A percentile compares a stretch with the other conserved stretches of the same genome.
These are phyloP conservation scores for Verticillium nonalfalfae DNA, from an alignment of 2,329 filamentous ascomycete species.

Conservation along the genomic window DNA sequence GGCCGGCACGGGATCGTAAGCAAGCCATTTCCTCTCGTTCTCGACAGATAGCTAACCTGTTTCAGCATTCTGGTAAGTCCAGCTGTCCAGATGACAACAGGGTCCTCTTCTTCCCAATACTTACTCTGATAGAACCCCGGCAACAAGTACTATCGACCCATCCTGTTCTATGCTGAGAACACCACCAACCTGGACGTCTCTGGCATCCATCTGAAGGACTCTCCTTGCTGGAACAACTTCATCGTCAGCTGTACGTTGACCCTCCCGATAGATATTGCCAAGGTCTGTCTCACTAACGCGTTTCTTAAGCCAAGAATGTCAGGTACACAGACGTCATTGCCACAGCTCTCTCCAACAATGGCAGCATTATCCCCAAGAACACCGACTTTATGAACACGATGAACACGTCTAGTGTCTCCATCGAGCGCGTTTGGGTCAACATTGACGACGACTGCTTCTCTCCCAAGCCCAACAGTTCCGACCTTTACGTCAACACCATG, in stretches of 20 bases:
- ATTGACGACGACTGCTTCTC: constrained; percentile 57
- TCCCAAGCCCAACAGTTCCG: constrained; percentile 52
- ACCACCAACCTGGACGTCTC: constrained; percentile 51
- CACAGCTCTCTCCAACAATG: constrained; percentile 42
- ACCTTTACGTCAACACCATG: constrained; percentile 52
- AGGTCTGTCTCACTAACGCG: neutral
- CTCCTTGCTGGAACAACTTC: constrained; percentile 60
- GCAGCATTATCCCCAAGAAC: constrained; percentile 45
- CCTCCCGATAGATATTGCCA: neutral
- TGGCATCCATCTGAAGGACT: constrained; percentile 54
- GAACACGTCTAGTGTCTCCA: constrained; percentile 46
- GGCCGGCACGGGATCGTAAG: constrained; percentile 16
- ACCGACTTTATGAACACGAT: constrained; percentile 58
- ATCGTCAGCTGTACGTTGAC: constrained; percentile 38
- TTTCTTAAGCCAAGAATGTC: constrained; percentile 33
- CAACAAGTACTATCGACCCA: constrained; percentile 52
- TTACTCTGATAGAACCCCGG: constrained; percentile 26
- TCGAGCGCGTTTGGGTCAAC: constrained; percentile 44
- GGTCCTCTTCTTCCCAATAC: neutral
- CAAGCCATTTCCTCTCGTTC: neutral
- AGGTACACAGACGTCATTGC: constrained; percentile 47
- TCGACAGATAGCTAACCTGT: neutral
- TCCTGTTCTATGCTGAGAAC: constrained; percentile 57
- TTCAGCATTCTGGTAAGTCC: neutral
- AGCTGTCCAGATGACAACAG: neutral